These are phyloP conservation scores for Sporobolomyces pararoseus DNA, from an alignment of 768 basidiomycete genomes.

Conservation along the genomic window DNA sequence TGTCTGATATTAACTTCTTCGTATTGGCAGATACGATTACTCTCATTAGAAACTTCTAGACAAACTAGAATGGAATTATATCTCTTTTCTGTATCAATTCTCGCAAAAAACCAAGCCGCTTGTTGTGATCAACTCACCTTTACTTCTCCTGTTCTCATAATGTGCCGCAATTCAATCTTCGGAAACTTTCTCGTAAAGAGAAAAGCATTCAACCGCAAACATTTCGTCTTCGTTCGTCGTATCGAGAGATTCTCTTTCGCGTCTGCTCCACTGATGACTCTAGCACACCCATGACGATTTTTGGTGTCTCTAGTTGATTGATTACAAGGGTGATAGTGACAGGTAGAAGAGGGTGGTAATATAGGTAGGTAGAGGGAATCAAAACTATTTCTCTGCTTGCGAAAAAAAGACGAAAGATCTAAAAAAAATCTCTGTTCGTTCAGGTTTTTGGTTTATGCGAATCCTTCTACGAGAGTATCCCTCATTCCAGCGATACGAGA, in stretches of 20 bases:
- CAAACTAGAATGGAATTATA: neutral
- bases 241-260: too few species aligned
- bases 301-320: neutral
- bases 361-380: too few species aligned
- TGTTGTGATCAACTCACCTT: constrained; percentile 22
- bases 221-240: neutral
- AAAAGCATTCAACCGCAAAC: constrained; percentile 12
- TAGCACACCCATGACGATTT: too few species aligned
- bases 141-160: neutral
- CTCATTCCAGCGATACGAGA: constrained; percentile 26
- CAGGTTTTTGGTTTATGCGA: constrained; percentile 32
- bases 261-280: too few species aligned
- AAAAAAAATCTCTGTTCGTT: too few species aligned
- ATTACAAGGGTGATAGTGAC: too few species aligned
- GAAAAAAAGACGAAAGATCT: neutral
- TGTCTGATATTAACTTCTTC: too few species aligned
- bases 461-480: constrained; percentile 36
- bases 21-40: constrained; percentile 38
- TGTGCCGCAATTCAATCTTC: too few species aligned
- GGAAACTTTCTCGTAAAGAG: too few species aligned
- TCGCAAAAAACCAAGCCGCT: neutral
- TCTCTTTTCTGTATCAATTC: too few species aligned
- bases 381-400: too few species aligned
- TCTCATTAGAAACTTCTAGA: constrained; percentile 28
- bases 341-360: too few species aligned